Conservation (phyloP, 768 basidiomycete species). For the Trametes maxima region DNA sequence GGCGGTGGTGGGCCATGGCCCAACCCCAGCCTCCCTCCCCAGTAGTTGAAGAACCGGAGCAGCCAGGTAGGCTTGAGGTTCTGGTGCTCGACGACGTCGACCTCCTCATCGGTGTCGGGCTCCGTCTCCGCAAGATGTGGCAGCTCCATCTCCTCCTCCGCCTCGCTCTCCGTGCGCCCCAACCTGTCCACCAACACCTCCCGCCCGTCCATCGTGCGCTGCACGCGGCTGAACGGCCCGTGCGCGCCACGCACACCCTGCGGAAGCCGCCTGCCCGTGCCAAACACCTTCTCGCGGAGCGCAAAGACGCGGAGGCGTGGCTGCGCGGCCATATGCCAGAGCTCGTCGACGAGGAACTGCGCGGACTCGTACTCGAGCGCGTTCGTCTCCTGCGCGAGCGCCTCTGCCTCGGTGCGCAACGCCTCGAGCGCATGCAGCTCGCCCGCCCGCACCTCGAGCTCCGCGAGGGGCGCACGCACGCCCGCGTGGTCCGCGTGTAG, state of each 20-base stretch:
- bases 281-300: slow-evolving; percentile 70
- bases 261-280: slow-evolving; percentile 53
- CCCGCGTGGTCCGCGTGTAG: slow-evolving; percentile 62
- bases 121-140: slow-evolving; percentile 30
- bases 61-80: slow-evolving; percentile 77
- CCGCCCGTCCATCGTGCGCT: slow-evolving; percentile 69
- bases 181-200: slow-evolving; percentile 64
- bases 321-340: slow-evolving; percentile 66
- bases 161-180: slow-evolving; percentile 78
- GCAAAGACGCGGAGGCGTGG: slow-evolving; percentile 64
- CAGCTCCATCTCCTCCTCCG: slow-evolving; percentile 61
- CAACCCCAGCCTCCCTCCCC: slow-evolving; percentile 63
- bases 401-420: slow-evolving; percentile 51
- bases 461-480: slow-evolving; percentile 50
- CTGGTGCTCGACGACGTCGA: slow-evolving; percentile 57
- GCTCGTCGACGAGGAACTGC: slow-evolving; percentile 63
- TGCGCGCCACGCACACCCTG: slow-evolving; percentile 59
- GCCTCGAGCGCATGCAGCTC: slow-evolving; percentile 54
- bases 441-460: slow-evolving; percentile 48
- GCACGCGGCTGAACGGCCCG: slow-evolving; percentile 62
- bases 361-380: slow-evolving; percentile 73
- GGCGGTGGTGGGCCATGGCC: slow-evolving; percentile 12
- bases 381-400: slow-evolving; percentile 60
- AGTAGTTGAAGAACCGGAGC: slow-evolving; percentile 73
- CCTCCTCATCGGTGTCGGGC: slow-evolving; percentile 44